Base-by-base conservation (phyloP, 805 yeast genomes). In the Priceomyces fermenticarens region DNA sequence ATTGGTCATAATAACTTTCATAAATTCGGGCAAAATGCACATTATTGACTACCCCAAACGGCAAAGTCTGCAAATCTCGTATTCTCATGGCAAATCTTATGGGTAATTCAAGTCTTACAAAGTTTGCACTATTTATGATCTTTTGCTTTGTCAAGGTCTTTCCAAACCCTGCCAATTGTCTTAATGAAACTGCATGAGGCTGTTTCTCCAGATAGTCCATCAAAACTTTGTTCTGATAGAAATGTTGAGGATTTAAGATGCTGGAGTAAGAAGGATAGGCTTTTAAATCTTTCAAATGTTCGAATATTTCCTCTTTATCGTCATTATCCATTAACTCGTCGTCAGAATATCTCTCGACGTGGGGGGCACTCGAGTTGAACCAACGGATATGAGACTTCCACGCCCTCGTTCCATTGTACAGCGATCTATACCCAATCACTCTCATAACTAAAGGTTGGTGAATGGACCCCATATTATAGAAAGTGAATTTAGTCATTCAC, bases 181-280 rank as follows among this genome's bases (percentile, higher is more conserved):
- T 72, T n/a, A 93, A 61, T 1, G 96, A 83, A 15, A 91, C 95
- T 0, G 98, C 96, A 58, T 88, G 88, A 0, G 96, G 90, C n/a
- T 57, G 57, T 47, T 80, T 77, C 37, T 75, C 69, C 32, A 80
- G 70, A 77, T 85, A 87, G 29, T 73, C 71, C 54, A 78, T 62
- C 43, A 88, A 66, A 4, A 83, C 77, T 14, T 81, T 79, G 54
- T 85, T 85, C 51, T 89, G 97, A 57, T 88, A 91, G 61, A 86
- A 91, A 57, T 89, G 97, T 55, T 87, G 90, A 15, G 77, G 75
- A 40, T 67, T 70, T 31, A 70, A 48, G 40, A 70, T 68, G 43
- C 54, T 63, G 35, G 72, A 66, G 42, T 66, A 65, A 3, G 67
- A 53, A 2, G 74, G 74, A 43, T 58, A 70, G 6, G 74, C 72